Percentiles rank a stretch among this genome's conserved stretches.
phyloP scores from a whole-genome alignment of 768 basidiomycete species.

The Pluteus cervinus region DNA sequence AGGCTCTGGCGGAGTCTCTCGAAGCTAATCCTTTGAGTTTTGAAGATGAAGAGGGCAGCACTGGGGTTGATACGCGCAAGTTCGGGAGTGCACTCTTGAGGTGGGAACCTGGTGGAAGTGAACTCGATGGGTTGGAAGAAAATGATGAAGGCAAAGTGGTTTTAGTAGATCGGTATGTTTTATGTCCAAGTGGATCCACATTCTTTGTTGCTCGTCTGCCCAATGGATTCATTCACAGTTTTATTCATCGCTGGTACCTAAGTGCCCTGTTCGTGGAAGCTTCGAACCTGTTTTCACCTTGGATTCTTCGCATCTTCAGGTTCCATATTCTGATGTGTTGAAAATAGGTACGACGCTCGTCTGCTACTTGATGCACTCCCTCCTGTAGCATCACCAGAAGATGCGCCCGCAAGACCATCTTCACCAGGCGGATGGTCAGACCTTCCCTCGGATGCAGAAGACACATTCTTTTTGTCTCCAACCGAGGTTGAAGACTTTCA shows the following conservation, averaged over 20 bases:
- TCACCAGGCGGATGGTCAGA: conserved; percentile 76
- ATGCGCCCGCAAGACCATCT: conserved; percentile 14
- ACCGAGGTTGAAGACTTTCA: conserved; percentile 62
- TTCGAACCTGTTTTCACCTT: conserved; percentile 18
- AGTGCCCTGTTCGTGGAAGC: conserved; percentile 1
- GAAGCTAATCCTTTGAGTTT: no score
- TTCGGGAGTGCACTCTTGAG: conserved; percentile 28
- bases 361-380: conserved; percentile 59
- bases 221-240: not conserved
- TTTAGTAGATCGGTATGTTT: conserved; percentile 84
- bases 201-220: not conserved
- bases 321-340: conserved; percentile 13
- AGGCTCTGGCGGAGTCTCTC: conserved; percentile 29
- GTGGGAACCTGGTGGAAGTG: conserved; percentile 19
- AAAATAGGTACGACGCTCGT: conserved; percentile 72
- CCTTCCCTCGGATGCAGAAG: conserved; percentile 80
- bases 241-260: conserved; percentile 2
- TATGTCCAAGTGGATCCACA: conserved; percentile 8
- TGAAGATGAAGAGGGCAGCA: conserved; percentile 9
- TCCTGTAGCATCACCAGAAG: conserved; percentile 5
- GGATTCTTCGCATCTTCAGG: conserved; percentile 10
- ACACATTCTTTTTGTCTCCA: conserved; percentile 73
- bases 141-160: conserved; percentile 23
- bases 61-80: conserved; percentile 11
- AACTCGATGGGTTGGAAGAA: no score